These are phyloP conservation scores for Cryptococcus sp. DNA, from an alignment of 1,284 basidiomycete genomes.

Conservation along the genomic window DNA sequence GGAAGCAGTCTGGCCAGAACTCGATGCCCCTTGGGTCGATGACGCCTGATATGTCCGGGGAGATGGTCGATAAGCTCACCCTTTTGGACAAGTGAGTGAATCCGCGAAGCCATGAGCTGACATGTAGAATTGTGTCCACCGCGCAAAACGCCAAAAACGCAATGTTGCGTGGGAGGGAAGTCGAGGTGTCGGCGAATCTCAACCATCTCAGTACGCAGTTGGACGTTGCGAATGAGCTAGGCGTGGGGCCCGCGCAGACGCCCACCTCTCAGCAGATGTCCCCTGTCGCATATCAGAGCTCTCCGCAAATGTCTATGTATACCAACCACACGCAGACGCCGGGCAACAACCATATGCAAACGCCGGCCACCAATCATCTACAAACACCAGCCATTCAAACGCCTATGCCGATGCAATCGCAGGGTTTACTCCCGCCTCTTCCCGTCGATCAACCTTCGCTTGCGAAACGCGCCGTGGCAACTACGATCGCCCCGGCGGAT, in stretches of 20 bases:
- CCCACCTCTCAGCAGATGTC: constrained; percentile 35
- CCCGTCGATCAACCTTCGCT: constrained; percentile 26
- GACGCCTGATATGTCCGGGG: constrained; percentile 27
- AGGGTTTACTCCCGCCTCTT: constrained; percentile 35
- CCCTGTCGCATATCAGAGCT: constrained; percentile 25
- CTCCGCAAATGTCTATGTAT: constrained; percentile 8
- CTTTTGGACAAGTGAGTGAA: constrained; percentile 46
- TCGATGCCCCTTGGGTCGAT: constrained; percentile 10
- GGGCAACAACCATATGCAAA: constrained; percentile 4
- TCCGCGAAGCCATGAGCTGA: not conserved
- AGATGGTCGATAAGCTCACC: constrained; percentile 38
- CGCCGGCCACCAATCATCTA: constrained; percentile 2
- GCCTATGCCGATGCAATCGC: constrained; percentile 8
- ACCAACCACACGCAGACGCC: constrained; percentile 6
- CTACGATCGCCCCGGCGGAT: not conserved
- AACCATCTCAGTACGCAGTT: constrained; percentile 45
- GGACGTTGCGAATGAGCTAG: constrained; percentile 44
- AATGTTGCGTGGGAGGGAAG: constrained; percentile 40
- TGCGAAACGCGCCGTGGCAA: no score
- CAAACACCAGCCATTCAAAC: constrained; percentile 10
- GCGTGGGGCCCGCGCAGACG: constrained; percentile 37
- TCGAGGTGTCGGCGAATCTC: constrained; percentile 39
- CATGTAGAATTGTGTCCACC: constrained; percentile 39
- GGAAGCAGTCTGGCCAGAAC: constrained; percentile 18
- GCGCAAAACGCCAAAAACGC: constrained; percentile 45